phyloP scores from a whole-genome alignment of 2,329 filamentous ascomycete genomes.

The Colletotrichum sp. region DNA sequence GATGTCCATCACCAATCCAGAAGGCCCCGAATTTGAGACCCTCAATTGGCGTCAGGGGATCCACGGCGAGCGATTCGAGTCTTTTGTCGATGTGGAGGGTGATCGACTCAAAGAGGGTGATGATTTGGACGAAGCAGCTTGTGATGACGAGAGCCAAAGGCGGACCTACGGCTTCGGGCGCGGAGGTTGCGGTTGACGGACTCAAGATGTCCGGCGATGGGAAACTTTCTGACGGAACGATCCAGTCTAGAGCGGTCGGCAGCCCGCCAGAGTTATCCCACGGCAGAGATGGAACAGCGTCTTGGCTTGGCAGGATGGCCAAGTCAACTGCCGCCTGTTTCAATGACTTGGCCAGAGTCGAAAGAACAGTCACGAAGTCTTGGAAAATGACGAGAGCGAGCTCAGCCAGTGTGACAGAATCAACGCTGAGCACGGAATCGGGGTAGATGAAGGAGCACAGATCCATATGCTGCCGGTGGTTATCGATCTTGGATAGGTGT shows the following conservation, averaged over 20 bases:
- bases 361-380: not conserved
- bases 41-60: conserved; percentile 17
- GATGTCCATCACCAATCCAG: conserved; percentile 25
- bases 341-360: not conserved
- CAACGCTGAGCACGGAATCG: not conserved
- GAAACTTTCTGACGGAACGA: not conserved
- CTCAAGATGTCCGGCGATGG: not conserved
- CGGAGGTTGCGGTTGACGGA: not conserved
- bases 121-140: conserved; percentile 33
- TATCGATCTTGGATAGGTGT: not conserved
- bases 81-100: conserved; percentile 24
- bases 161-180: conserved; percentile 23
- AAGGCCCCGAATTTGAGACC: conserved; percentile 29
- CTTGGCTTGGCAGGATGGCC: not conserved
- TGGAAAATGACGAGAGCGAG: not conserved
- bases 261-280: not conserved
- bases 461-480: not conserved
- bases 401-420: not conserved
- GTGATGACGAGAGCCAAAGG: conserved; percentile 31
- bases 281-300: not conserved
- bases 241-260: not conserved
- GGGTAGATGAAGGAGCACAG: not conserved
- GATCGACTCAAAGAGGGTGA: conserved; percentile 27
- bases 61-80: conserved; percentile 17
- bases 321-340: not conserved